Percentiles rank a stretch among this genome's conserved stretches.
Conservation (phyloP, 108 stramenopile species). For the Cyclostephanos tholiformis region DNA sequence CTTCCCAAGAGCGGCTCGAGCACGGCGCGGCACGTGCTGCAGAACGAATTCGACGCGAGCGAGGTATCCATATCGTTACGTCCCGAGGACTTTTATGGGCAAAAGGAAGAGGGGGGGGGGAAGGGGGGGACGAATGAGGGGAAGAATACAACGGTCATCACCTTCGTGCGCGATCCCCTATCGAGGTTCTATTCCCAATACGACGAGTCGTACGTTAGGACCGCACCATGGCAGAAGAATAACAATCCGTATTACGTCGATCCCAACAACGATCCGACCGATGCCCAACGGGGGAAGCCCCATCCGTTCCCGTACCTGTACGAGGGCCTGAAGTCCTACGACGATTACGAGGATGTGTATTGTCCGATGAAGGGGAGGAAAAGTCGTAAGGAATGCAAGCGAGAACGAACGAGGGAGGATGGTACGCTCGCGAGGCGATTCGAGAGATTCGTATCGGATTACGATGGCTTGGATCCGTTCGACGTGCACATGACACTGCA, state of each 20-base stretch:
- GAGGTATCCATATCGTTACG: constrained; percentile 22
- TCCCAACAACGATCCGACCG: not conserved
- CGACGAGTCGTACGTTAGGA: constrained; percentile 21
- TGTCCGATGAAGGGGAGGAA: constrained; percentile 9
- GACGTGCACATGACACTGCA: constrained; percentile 47
- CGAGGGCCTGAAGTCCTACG: not conserved
- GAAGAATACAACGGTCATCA: constrained; percentile 14
- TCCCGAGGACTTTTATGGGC: constrained; percentile 2
- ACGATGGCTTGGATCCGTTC: constrained; percentile 40
- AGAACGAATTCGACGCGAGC: constrained; percentile 28
- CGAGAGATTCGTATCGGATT: constrained; percentile 41
- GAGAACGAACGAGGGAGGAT: constrained; percentile 31
- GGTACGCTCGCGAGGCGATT: constrained; percentile 44
- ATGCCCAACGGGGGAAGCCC: not conserved
- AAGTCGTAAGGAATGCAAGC: constrained; percentile 21
- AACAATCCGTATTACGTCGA: not conserved
- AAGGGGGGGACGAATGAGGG: not conserved
- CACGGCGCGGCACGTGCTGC: constrained; percentile 34
- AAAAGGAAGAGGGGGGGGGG: constrained; percentile 26
- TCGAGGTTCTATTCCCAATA: constrained; percentile 29
- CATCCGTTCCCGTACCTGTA: constrained; percentile 20
- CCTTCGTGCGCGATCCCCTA: constrained; percentile 39
- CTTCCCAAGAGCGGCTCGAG: constrained; percentile 42
- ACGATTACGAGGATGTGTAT: constrained; percentile 14
- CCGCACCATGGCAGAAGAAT: constrained; percentile 18